These are phyloP conservation scores for Hemileia vastatrix DNA, from an alignment of 1,284 basidiomycete genomes.

Conservation along the genomic window DNA sequence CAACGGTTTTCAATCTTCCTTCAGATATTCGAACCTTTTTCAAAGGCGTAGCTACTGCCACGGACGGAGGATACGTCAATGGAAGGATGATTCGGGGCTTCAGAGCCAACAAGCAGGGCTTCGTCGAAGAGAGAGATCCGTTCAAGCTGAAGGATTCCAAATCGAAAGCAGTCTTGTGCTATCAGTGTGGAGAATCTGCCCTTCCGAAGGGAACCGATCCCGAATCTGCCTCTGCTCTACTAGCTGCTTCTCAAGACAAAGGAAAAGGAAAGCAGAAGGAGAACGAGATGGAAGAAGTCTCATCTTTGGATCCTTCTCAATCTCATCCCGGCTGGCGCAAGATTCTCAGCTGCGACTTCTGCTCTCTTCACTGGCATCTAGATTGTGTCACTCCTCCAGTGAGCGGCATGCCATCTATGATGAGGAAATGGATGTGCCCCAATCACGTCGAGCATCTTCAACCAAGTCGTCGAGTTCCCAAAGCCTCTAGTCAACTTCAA, in stretches of 20 bases:
- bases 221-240: constrained; percentile 50
- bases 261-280: constrained; percentile 13
- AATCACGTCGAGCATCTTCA: constrained; percentile 76
- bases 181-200: constrained; percentile 72
- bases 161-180: constrained; percentile 72
- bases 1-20: constrained; percentile 77
- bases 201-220: constrained; percentile 48
- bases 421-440: constrained; percentile 98
- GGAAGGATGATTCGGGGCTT: no score
- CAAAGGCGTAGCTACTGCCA: constrained; percentile 66
- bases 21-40: constrained; percentile 77
- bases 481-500: constrained; percentile 24
- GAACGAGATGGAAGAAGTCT: constrained; percentile 36
- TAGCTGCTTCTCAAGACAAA: no score
- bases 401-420: constrained; percentile 69
- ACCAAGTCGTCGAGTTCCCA: constrained; percentile 32
- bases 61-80: constrained; percentile 62
- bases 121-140: constrained; percentile 82
- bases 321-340: constrained; percentile 42
- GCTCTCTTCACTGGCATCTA: constrained; percentile 88
- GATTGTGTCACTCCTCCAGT: constrained; percentile 91
- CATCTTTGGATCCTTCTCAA: constrained; percentile 31
- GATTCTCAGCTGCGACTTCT: constrained; percentile 92
- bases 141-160: constrained; percentile 76
- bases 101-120: constrained; percentile 69